These are phyloP conservation scores for Balamuthia mandrillaris DNA, from an alignment of 208 protist genomes.

Conservation along the genomic window DNA sequence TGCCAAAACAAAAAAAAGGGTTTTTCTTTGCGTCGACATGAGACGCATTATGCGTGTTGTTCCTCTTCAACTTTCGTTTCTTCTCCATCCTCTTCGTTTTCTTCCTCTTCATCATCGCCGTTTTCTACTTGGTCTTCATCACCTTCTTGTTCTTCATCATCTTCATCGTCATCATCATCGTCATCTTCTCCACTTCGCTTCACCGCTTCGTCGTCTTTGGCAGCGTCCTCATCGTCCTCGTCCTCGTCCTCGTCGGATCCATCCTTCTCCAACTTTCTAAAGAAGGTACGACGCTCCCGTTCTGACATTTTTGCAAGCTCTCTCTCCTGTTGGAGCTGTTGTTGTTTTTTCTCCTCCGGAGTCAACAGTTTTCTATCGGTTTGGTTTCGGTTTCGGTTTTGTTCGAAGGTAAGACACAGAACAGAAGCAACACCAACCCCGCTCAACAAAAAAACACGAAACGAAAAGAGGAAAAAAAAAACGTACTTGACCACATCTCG, in stretches of 20 bases:
- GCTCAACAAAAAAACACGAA: background rate
- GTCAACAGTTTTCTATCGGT: slow-evolving; percentile 25
- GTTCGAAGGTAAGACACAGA: background rate
- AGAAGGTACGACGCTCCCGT: slow-evolving; percentile 64
- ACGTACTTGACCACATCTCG: slow-evolving; percentile 64
- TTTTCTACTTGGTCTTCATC: too few relatives aligned
- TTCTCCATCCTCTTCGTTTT: too few relatives aligned
- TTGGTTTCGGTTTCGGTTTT: background rate
- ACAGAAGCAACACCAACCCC: background rate
- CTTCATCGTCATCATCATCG: background rate
- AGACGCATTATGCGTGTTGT: too few relatives aligned
- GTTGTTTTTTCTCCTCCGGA: slow-evolving; percentile 24
- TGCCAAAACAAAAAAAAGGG: too few relatives aligned
- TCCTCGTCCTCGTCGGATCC: slow-evolving; percentile 11
- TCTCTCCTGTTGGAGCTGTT: slow-evolving; percentile 41
- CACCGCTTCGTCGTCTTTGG: background rate
- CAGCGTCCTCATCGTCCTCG: slow-evolving; percentile 19
- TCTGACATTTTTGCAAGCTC: slow-evolving; percentile 55
- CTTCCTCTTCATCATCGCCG: too few relatives aligned
- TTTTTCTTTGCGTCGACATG: too few relatives aligned
- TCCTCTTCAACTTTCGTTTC: too few relatives aligned
- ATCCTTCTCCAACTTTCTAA: slow-evolving; percentile 49
- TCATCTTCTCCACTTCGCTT: slow-evolving; percentile 12
- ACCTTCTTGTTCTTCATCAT: too few relatives aligned
- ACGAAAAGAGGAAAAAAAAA: background rate